Base-by-base conservation (phyloP, 1,139 yeast species). In the Pneumocystis murina region DNA sequence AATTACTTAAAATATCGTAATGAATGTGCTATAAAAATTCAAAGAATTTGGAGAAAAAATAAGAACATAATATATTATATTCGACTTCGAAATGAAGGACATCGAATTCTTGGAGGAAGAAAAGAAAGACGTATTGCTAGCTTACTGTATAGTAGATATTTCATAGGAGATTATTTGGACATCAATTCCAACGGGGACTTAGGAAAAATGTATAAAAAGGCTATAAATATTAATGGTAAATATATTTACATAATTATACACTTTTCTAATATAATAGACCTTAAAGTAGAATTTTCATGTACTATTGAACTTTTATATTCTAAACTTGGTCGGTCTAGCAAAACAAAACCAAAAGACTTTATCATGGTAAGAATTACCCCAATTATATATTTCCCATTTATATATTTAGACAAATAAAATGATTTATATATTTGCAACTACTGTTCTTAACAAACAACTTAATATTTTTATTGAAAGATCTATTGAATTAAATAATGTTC, bases 121-220 rank as follows among this genome's bases (percentile, higher is more conserved):
- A 94, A 94, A 73, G 95, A 94, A 73, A 87, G 99, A 75, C 84
- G 98, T 71, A 77, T 94, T 64, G 81, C 90, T 80, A 87, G 96
- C 43, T 78, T 94, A 75, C 76, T 90, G 62, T 97, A 97, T 0
- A 87, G 86, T 64, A 82, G 99, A 70, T 85, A 94, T n/a, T 94
- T 82, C 70, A 81, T 86, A 84, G 98, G 98, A 12, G 99, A 94
- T 74, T 94, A 94, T 71, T 77, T 94, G 68, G 90, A 96, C 71
- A 88, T 89, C 74, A 87, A 85, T 69, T 74, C 80, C 40, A 78
- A 83, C 58, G 87, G 92, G 0, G 81, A 80, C 43, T 79, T 78
- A 67, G 96, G 96, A 59, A 81, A 84, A 16, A 90, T 85, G 71
- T 75, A 77, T 62, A 71, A 74, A 59, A 69, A 39, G 12, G 28